Evolutionary conservation across 2,329 filamentous ascomycete species (phyloP).

Genomic region (Leptographium lundbergii): DNA sequence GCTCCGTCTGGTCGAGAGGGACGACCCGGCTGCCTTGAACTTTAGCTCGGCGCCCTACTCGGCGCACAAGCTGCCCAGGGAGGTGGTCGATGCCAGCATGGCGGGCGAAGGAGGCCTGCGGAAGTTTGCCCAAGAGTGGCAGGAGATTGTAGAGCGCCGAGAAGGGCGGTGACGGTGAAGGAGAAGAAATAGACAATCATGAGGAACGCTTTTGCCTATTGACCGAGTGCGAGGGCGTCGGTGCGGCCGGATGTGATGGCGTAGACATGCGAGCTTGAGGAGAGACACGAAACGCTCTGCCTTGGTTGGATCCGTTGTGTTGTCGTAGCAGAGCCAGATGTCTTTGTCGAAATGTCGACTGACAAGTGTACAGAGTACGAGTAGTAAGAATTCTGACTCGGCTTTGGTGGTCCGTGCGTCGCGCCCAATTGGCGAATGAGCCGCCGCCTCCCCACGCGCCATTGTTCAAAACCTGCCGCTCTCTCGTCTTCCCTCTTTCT

Average conservation of each 20-base stretch:
- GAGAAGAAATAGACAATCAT: neutral
- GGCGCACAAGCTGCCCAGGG: conserved; percentile 87
- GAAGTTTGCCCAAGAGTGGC: conserved; percentile 70
- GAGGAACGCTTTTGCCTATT: neutral
- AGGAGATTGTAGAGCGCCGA: conserved; percentile 30
- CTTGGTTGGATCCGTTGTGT: neutral
- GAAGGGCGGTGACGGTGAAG: neutral
- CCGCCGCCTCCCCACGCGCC: neutral
- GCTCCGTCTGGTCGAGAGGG: conserved; percentile 66
- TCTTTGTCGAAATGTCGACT: too few relatives aligned
- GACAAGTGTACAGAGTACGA: neutral
- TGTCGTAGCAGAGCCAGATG: neutral
- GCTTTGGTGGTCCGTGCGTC: neutral
- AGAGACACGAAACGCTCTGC: neutral
- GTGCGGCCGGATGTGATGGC: neutral
- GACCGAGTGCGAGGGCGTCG: too few relatives aligned
- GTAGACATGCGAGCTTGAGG: neutral
- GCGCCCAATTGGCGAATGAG: conserved; percentile 7
- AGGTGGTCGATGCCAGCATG: conserved; percentile 65
- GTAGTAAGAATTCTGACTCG: neutral
- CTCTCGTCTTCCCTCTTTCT: neutral
- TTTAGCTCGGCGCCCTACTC: conserved; percentile 82
- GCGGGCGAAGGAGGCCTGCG: conserved; percentile 63
- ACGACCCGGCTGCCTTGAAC: conserved; percentile 74
- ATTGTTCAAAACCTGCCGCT: neutral